Conservation (phyloP, 441 rosid genomes). For the Adansonia gregorii region DNA sequence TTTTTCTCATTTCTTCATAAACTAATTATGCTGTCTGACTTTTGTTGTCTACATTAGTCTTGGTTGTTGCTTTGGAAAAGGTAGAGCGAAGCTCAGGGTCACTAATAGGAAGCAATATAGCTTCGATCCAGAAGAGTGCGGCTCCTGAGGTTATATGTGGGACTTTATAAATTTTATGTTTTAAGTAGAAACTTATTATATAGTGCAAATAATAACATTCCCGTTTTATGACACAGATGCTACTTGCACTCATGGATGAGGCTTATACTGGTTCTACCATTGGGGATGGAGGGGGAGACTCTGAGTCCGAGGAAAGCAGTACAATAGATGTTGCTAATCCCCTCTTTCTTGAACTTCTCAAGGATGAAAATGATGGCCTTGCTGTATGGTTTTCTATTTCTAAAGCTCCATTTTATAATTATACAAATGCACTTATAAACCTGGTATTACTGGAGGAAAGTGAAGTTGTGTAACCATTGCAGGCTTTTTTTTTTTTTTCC, state of each 20-base stretch:
- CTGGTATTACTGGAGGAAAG: not conserved
- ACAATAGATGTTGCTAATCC: constrained; percentile 83
- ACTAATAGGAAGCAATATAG: constrained; percentile 87
- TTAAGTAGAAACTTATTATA: constrained; percentile 23
- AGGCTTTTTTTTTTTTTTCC: not conserved
- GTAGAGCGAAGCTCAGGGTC: constrained; percentile 89
- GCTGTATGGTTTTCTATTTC: constrained; percentile 56
- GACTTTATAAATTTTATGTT: constrained; percentile 26
- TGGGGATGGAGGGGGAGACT: constrained; percentile 86
- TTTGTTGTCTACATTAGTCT: constrained; percentile 49
- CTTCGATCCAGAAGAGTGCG: constrained; percentile 87
- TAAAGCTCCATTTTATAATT: constrained; percentile 24
- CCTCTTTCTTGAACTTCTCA: constrained; percentile 88
- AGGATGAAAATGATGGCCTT: constrained; percentile 95
- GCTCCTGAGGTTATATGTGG: constrained; percentile 81
- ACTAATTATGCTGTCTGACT: constrained; percentile 12
- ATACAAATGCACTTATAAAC: constrained; percentile 12
- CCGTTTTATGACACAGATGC: constrained; percentile 68
- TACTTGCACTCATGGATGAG: constrained; percentile 98
- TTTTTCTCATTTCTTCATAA: constrained; percentile 14
- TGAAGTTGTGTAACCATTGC: not conserved
- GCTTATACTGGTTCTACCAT: constrained; percentile 97
- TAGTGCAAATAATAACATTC: constrained; percentile 20
- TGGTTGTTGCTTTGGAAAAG: constrained; percentile 89
- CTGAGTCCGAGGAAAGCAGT: constrained; percentile 89